phyloP scores from a whole-genome alignment of 2,329 filamentous ascomycete genomes.

The Talaromyces sp. region DNA sequence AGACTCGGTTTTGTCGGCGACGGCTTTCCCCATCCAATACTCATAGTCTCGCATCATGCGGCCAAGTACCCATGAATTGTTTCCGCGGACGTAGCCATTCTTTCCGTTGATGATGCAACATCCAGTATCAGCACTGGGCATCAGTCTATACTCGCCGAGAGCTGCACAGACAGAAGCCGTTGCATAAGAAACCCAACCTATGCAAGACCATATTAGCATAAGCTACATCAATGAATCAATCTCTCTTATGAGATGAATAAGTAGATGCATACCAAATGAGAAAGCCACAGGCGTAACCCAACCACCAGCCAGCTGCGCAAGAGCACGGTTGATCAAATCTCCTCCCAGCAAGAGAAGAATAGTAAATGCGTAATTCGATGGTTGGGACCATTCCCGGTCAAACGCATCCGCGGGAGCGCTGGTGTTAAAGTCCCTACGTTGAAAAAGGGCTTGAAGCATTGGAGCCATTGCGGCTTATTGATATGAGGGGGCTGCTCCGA shows the following conservation, averaged over 20 bases:
- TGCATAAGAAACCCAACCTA: slow-evolving; percentile 34
- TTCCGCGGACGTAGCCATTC: slow-evolving; percentile 35
- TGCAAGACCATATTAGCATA: not conserved
- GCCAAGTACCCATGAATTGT: slow-evolving; percentile 42
- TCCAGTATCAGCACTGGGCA: slow-evolving; percentile 32
- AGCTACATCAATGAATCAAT: not conserved
- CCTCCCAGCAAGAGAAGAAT: slow-evolving; percentile 35
- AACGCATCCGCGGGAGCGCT: slow-evolving; percentile 7
- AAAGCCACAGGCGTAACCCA: slow-evolving; percentile 31
- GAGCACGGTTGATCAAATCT: slow-evolving; percentile 32
- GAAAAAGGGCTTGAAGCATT: slow-evolving; percentile 8
- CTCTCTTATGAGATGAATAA: not conserved
- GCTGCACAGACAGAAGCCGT: slow-evolving; percentile 26
- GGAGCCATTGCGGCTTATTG: slow-evolving; percentile 9
- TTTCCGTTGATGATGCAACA: slow-evolving; percentile 32
- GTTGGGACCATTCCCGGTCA: slow-evolving; percentile 12
- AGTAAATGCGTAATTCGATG: slow-evolving; percentile 24
- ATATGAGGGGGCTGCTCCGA: not conserved
- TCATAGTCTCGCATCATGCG: slow-evolving; percentile 42
- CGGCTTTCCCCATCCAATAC: slow-evolving; percentile 22
- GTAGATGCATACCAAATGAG: slow-evolving; percentile 30
- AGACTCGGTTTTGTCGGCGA: slow-evolving; percentile 12
- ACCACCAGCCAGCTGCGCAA: slow-evolving; percentile 29
- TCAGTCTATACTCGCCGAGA: slow-evolving; percentile 30
- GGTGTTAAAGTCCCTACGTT: slow-evolving; percentile 11